Evolutionary conservation across 805 yeast genomes (phyloP), one percentile per base, ranked within the genome.

Genomic region (Wickerhamiella kazuoi): DNA sequence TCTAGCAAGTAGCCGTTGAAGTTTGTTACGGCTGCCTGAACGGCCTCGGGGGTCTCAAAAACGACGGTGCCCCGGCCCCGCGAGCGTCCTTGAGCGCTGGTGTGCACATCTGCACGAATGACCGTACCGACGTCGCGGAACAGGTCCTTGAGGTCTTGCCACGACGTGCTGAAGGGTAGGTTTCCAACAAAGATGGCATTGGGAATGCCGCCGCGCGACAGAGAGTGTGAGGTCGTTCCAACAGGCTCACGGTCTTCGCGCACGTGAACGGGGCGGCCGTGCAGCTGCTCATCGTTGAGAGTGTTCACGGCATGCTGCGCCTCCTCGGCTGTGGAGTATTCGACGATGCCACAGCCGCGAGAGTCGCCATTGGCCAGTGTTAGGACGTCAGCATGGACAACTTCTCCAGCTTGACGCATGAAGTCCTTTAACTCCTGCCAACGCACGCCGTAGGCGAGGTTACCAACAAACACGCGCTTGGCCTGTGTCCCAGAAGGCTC

Each of bases 91-190:
- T 70, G 65, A 31, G 62, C 65, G 48, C 74, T 79, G 37, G 63
- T 55, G 54, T 72, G 71, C 17, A 86, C 74, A 54, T 83, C 94
- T 2, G 94, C 94, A 40, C 90, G 74, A 18, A 69, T 63, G n/a
- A 86, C 80, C 38, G 64, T 69, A 23, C 95, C 96, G 44, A 71
- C 76, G 35, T 67, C 69, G 48, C 79, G 69, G 69, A 86, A 81
- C 51, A 84, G 61, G 53, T 84, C 94, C 56, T 84, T 81, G 49
- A 86, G 65, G 36, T 78, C 79, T 55, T 78, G 83, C 93, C 94
- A 81, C 46, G 71, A 74, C 32, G 72, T 64, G n/a, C 79, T 69
- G 61, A 68, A 83, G 16, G 97, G 94, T 46, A 86, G 62, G 56
- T 86, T 82, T 24, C 81, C 81, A 33, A 81, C 73, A 57, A 79